Percentiles rank a stretch among this genome's conserved stretches.
phyloP scores from a whole-genome alignment of 495 filamentous ascomycete genomes.

The Penicillium manginii region DNA sequence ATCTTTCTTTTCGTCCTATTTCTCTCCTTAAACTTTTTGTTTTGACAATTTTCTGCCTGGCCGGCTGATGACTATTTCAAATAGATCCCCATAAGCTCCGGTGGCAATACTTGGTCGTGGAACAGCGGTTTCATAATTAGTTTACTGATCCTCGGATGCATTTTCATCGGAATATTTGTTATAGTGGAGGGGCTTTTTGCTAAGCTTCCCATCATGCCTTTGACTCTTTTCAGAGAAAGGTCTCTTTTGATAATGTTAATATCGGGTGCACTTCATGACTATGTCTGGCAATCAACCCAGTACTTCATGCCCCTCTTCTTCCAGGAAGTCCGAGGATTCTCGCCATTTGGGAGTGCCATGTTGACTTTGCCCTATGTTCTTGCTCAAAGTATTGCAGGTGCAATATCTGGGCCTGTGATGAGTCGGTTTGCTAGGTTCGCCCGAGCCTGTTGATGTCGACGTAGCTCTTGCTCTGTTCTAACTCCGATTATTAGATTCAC shows the following conservation, averaged over 20 bases:
- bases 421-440: slow-evolving; percentile 45
- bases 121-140: slow-evolving; percentile 58
- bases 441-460: slow-evolving; percentile 56
- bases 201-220: slow-evolving; percentile 58
- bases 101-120: slow-evolving; percentile 60
- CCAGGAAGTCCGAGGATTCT: slow-evolving; percentile 50
- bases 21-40: neutral
- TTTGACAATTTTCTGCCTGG: neutral
- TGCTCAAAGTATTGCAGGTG: slow-evolving; percentile 9
- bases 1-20: neutral
- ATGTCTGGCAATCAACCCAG: slow-evolving; percentile 55
- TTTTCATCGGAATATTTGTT: slow-evolving; percentile 48
- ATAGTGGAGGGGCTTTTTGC: slow-evolving; percentile 58
- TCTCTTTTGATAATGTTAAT: slow-evolving; percentile 38
- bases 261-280: slow-evolving; percentile 46
- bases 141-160: slow-evolving; percentile 54
- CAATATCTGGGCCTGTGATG: slow-evolving; percentile 54
- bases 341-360: slow-evolving; percentile 24
- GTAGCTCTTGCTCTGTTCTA: slow-evolving; percentile 39
- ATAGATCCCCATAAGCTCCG: slow-evolving; percentile 59
- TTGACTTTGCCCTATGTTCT: slow-evolving; percentile 11
- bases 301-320: slow-evolving; percentile 54
- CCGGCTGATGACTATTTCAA: neutral
- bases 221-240: slow-evolving; percentile 26
- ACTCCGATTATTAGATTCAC: neutral